Percentiles rank a stretch among this genome's conserved stretches.
Conservation (phyloP, 371 early-diverging fungal species). For the Rhizopus microsporus region DNA sequence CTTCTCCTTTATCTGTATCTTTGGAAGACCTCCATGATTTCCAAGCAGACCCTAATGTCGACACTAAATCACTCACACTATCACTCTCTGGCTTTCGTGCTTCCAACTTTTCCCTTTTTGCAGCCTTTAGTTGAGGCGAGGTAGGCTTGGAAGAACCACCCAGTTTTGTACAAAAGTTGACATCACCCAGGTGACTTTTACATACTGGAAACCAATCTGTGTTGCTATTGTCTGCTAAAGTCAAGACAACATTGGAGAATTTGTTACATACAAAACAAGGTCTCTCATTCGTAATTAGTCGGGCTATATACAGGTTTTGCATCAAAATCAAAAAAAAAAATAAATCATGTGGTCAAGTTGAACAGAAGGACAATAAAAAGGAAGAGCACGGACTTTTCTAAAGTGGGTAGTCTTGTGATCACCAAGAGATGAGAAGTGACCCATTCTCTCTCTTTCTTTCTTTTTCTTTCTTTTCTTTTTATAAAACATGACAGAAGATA, state of each 20-base stretch:
- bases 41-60: slow-evolving; percentile 47
- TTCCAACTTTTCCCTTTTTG: slow-evolving; percentile 10
- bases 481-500: not conserved
- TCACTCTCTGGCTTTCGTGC: slow-evolving; percentile 40
- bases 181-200: slow-evolving; percentile 43
- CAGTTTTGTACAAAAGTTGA: slow-evolving; percentile 43
- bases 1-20: slow-evolving; percentile 20
- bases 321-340: not conserved
- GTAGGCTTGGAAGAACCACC: slow-evolving; percentile 25
- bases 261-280: slow-evolving; percentile 64
- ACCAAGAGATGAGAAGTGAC: not conserved
- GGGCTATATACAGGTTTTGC: slow-evolving; percentile 58
- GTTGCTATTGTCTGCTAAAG: slow-evolving; percentile 54
- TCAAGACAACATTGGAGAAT: slow-evolving; percentile 56
- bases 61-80: slow-evolving; percentile 43
- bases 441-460: not conserved
- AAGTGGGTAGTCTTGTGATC: not conserved
- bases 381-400: not conserved
- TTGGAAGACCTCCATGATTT: slow-evolving; percentile 36
- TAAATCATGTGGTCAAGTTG: not conserved
- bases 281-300: slow-evolving; percentile 53
- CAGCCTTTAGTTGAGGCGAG: slow-evolving; percentile 5
- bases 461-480: not conserved
- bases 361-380: not conserved
- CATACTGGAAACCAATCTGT: slow-evolving; percentile 63